These are phyloP conservation scores for Pichia sp. DNA, from an alignment of 1,139 yeast species.

Conservation along the genomic window DNA sequence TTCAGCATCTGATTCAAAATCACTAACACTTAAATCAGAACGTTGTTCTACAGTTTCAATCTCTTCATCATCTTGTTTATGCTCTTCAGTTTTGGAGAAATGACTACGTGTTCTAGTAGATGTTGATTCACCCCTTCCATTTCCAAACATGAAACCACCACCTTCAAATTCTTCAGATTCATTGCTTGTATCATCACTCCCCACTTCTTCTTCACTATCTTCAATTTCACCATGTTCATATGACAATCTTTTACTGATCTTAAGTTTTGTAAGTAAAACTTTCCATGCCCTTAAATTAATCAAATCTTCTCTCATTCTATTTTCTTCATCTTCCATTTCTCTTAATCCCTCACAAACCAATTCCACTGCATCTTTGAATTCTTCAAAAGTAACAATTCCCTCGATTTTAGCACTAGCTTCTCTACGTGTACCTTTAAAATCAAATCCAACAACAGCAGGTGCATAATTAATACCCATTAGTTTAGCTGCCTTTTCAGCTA, in stretches of 20 bases:
- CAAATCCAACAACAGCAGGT: conserved; percentile 81
- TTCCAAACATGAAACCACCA: conserved; percentile 20
- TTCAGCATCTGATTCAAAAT: conserved; percentile 14
- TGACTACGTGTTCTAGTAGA: conserved; percentile 14
- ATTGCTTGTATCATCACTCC: conserved; percentile 11
- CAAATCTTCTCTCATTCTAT: conserved; percentile 39
- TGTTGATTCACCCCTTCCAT: conserved; percentile 8
- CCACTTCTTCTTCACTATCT: conserved; percentile 20
- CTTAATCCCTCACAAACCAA: conserved; percentile 49
- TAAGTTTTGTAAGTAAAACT: conserved; percentile 59
- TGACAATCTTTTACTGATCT: conserved; percentile 65
- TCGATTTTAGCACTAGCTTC: conserved; percentile 61
- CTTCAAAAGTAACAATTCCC: conserved; percentile 69
- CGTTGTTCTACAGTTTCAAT: conserved; percentile 3
- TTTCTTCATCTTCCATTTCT: conserved; percentile 48
- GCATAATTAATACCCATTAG: conserved; percentile 73
- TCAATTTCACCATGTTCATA: conserved; percentile 55
- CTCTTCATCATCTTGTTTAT: conserved; percentile 4
- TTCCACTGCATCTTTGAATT: conserved; percentile 60
- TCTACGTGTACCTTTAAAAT: conserved; percentile 43
- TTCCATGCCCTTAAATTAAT: conserved; percentile 70
- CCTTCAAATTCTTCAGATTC: conserved; percentile 15
- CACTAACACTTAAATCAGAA: conserved; percentile 17
- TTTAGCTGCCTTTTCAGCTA: conserved; percentile 65
- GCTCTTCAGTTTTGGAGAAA: background rate